Conservation (phyloP, 208 protist species). For the Naegleria gruberi region DNA sequence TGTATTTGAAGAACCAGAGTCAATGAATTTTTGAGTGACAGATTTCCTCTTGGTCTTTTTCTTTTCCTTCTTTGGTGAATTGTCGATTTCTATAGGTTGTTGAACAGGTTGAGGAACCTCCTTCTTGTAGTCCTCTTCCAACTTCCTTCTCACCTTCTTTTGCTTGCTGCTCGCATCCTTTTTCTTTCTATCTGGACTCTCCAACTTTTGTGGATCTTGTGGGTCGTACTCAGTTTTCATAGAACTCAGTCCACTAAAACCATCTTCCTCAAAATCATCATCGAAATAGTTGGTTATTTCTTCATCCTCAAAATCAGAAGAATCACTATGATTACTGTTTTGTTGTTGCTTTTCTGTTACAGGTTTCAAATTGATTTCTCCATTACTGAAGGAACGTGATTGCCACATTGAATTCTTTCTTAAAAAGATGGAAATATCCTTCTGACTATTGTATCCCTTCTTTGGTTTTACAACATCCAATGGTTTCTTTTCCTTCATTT, state of each 20-base stretch:
- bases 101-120: background rate
- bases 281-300: background rate
- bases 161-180: background rate
- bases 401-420: background rate
- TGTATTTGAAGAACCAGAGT: background rate
- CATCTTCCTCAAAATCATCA: background rate
- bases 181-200: background rate
- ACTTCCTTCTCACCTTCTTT: background rate
- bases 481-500: background rate
- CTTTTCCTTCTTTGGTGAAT: background rate
- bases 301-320: background rate
- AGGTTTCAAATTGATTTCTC: background rate
- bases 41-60: background rate
- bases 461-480: background rate
- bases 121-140: background rate
- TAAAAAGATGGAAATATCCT: background rate
- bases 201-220: background rate
- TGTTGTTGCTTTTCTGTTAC: background rate
- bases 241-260: background rate
- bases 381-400: background rate
- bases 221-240: background rate
- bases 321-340: background rate
- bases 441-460: background rate
- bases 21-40: background rate
- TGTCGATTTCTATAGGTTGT: background rate